Percentiles rank a stretch among this genome's conserved stretches.
Evolutionary conservation across 2,329 filamentous ascomycete genomes (phyloP).

Genomic region (Neoscytalidium dimidiatum): DNA sequence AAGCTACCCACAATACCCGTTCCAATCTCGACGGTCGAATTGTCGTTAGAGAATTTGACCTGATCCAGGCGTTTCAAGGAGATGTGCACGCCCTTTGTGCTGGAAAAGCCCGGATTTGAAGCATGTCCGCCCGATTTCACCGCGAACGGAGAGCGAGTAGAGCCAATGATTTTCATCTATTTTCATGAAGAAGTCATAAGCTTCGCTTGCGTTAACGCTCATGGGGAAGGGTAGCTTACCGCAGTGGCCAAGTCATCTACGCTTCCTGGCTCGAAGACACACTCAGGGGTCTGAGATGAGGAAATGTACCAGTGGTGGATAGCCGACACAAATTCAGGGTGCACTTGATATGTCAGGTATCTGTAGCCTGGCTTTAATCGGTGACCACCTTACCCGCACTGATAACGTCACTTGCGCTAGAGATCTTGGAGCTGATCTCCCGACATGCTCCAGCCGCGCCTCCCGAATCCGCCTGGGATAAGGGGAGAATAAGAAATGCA

Average conservation of each 20-base stretch:
- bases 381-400: neutral
- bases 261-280: neutral
- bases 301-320: conserved; percentile 11
- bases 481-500: neutral
- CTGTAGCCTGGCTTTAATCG: neutral
- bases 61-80: conserved; percentile 3
- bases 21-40: neutral
- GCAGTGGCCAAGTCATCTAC: neutral
- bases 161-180: neutral
- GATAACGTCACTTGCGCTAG: neutral
- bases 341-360: neutral
- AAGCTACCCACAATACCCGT: neutral
- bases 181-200: neutral
- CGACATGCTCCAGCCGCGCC: neutral
- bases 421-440: neutral
- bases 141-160: neutral
- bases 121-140: conserved; percentile 1
- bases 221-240: neutral
- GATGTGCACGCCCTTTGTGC: neutral
- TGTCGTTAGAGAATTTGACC: neutral
- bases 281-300: neutral
- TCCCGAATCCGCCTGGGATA: neutral
- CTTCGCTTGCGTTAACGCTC: too few relatives aligned
- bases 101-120: neutral
- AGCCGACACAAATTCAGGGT: neutral